Evolutionary conservation across 1,284 basidiomycete species (phyloP).

Genomic region (Pseudozyma sp.): DNA sequence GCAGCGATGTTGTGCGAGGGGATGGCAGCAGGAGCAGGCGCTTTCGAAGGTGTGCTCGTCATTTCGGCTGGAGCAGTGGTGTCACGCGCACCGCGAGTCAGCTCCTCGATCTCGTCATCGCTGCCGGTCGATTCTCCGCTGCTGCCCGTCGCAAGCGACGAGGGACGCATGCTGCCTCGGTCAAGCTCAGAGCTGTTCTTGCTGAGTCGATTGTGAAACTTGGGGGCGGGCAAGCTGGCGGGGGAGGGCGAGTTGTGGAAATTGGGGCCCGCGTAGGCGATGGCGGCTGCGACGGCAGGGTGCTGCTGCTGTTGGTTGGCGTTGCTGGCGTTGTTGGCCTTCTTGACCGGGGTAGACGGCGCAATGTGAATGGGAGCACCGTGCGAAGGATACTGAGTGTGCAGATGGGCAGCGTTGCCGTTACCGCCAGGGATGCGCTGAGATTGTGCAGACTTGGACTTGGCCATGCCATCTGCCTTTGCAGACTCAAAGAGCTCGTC

Average conservation of each 20-base stretch:
- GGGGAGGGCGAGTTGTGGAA: slow-evolving; percentile 65
- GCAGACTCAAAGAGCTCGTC: slow-evolving; percentile 50
- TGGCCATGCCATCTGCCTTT: slow-evolving; percentile 21
- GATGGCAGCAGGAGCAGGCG: slow-evolving; percentile 18
- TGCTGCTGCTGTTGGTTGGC: slow-evolving; percentile 21
- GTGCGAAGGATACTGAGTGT: slow-evolving; percentile 29
- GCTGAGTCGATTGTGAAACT: slow-evolving; percentile 45
- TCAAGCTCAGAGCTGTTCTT: slow-evolving; percentile 44
- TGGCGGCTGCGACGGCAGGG: slow-evolving; percentile 36
- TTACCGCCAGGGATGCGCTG: slow-evolving; percentile 17
- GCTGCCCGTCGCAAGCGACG: slow-evolving; percentile 35
- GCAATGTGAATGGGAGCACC: slow-evolving; percentile 46
- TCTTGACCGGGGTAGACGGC: slow-evolving; percentile 46
- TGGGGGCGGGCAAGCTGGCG: slow-evolving; percentile 60
- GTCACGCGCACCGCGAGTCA: slow-evolving; percentile 39
- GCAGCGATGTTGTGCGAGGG: slow-evolving; percentile 15
- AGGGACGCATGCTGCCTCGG: slow-evolving; percentile 21
- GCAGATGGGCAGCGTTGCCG: slow-evolving; percentile 10
- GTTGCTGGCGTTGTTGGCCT: slow-evolving; percentile 23
- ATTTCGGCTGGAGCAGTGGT: slow-evolving; percentile 53
- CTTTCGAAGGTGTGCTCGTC: slow-evolving; percentile 29
- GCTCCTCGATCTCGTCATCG: slow-evolving; percentile 37
- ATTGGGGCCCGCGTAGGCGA: slow-evolving; percentile 62
- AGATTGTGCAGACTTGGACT: slow-evolving; percentile 27
- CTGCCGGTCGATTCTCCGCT: slow-evolving; percentile 37